Evolutionary conservation across 1,284 basidiomycete species (phyloP).

Genomic region (Malassezia slooffiae): DNA sequence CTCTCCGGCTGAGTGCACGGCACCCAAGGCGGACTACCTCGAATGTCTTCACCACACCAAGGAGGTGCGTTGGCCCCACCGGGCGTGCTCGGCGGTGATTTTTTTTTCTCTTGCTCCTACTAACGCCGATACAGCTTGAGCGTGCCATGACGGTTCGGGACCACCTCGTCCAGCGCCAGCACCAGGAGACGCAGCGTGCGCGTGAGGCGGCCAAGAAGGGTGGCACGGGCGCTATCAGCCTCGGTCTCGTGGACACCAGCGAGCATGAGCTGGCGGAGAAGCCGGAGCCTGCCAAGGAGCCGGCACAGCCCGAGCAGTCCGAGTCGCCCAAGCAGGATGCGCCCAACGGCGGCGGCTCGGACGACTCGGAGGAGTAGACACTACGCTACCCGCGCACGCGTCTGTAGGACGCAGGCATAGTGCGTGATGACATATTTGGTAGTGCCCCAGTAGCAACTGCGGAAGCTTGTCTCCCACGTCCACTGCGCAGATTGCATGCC

Average conservation of each 20-base stretch:
- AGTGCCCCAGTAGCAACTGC: too few relatives aligned
- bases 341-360: too few relatives aligned
- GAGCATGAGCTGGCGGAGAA: background rate
- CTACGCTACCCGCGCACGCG: too few relatives aligned
- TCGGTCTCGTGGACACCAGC: slow-evolving; percentile 11
- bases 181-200: slow-evolving; percentile 13
- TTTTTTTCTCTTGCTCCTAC: background rate
- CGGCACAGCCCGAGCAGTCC: too few relatives aligned
- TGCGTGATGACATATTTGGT: too few relatives aligned
- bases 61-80: slow-evolving; percentile 55
- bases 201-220: slow-evolving; percentile 7
- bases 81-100: background rate
- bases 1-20: slow-evolving; percentile 60
- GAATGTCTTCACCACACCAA: slow-evolving; percentile 85
- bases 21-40: slow-evolving; percentile 74
- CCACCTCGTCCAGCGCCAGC: slow-evolving; percentile 16
- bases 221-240: background rate
- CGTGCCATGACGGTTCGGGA: slow-evolving; percentile 11
- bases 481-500: too few relatives aligned
- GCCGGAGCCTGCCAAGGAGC: background rate
- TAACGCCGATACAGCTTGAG: slow-evolving; percentile 10
- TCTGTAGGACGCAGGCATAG: too few relatives aligned
- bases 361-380: too few relatives aligned
- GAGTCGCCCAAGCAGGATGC: too few relatives aligned
- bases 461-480: too few relatives aligned